Percentiles rank a stretch among this genome's conserved stretches.
Conservation (phyloP, 2,329 filamentous ascomycete species). For the Stachybotrys elegans region DNA sequence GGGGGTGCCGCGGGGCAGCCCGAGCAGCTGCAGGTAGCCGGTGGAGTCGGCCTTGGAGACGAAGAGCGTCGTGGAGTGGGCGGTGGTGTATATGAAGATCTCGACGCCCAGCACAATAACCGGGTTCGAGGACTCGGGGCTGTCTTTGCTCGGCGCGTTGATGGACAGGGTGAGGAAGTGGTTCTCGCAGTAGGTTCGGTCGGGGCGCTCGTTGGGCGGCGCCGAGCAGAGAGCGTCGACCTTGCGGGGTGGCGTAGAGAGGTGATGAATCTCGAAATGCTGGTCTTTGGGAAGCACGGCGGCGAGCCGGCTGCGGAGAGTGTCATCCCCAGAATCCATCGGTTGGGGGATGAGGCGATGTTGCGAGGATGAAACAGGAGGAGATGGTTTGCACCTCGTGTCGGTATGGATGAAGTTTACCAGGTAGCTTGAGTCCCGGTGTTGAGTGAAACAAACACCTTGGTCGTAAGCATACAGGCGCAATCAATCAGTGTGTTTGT, state of each 20-base stretch:
- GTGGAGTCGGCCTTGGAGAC: slow-evolving; percentile 97
- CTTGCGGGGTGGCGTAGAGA: slow-evolving; percentile 76
- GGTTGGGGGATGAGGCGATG: background rate
- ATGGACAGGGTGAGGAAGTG: slow-evolving; percentile 64
- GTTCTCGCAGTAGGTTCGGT: slow-evolving; percentile 79
- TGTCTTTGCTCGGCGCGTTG: slow-evolving; percentile 19
- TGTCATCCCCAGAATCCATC: background rate
- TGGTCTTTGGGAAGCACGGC: slow-evolving; percentile 47
- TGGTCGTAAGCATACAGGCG: too few species aligned
- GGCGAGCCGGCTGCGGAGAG: slow-evolving; percentile 28
- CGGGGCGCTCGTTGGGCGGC: slow-evolving; percentile 63
- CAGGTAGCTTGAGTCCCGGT: too few species aligned
- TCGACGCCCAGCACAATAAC: slow-evolving; percentile 81
- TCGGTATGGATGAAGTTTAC: too few species aligned
- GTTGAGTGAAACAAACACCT: too few species aligned
- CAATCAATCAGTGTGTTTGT: too few species aligned
- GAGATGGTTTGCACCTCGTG: too few species aligned
- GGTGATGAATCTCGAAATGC: slow-evolving; percentile 71
- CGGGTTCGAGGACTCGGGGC: slow-evolving; percentile 27
- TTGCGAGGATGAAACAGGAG: too few species aligned
- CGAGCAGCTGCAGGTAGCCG: slow-evolving; percentile 69
- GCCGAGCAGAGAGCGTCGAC: slow-evolving; percentile 75
- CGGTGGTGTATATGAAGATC: slow-evolving; percentile 79
- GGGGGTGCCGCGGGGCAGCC: slow-evolving; percentile 54
- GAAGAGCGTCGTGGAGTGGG: slow-evolving; percentile 78